Base-by-base conservation (phyloP, 352 stramenopile genomes). In the Aphanomyces invadans region DNA sequence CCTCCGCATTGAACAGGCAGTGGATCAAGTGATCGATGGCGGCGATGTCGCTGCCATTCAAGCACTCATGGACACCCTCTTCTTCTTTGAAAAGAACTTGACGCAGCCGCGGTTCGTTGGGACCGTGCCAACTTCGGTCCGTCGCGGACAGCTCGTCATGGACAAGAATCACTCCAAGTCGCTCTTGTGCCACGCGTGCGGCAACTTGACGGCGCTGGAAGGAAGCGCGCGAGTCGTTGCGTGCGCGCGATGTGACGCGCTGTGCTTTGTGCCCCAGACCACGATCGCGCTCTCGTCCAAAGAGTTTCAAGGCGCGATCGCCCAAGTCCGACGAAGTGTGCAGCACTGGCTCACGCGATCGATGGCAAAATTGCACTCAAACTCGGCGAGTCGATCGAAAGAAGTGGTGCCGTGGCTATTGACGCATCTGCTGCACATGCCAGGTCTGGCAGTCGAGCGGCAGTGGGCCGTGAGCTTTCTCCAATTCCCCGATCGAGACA, bases 61-160 rank as follows among this genome's bases (percentile, higher is more conserved):
- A 65, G 90, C 89, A 45, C 89, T 78, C 44, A 71, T 92, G 15
- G 86, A 95, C 57, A 84, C 92, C 32, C 74, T 95, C 23, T 77
- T 92, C 31, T 91, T 90, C 53, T 92, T 95, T 56, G 86, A 95
- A 61, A 95, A 95, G 60, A 81, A 92, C 46, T 81, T 92, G 10
- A 81, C 80, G 12, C 78, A 88, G 62, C 76, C 79, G 53, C 75
- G 75, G 7, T 59, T 88, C 1, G 90, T 92, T 61, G 78, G 80
- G 21, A 79, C 79, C 12, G 74, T 95, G 0, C 86, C 86, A 7
- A 71, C 87, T 31, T 89, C 83, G 25, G 90, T 95, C 38, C 86
- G 78, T 46, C 83, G 86, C 21, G 86, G 86, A 1, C 83, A 95
- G 59, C 64, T 91, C 1, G 68, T 90, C n/a, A 85, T 83, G 78